phyloP scores from a whole-genome alignment of 768 basidiomycete genomes.

The Lentinula detonsa region DNA sequence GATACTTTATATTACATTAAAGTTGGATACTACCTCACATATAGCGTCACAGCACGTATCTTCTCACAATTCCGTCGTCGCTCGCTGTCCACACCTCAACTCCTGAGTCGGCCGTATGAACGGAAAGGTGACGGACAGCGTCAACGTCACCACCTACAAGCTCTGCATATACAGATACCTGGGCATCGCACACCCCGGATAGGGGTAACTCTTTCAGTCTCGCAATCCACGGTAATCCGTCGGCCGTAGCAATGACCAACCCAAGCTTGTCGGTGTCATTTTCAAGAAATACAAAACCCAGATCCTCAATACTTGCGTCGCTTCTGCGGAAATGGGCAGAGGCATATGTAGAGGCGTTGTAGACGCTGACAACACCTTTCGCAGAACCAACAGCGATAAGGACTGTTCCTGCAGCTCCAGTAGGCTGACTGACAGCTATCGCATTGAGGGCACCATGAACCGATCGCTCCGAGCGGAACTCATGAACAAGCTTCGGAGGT shows the following conservation, averaged over 20 bases:
- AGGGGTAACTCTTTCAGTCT: slow-evolving; percentile 3
- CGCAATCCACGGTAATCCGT: slow-evolving; percentile 11
- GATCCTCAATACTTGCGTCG: slow-evolving; percentile 42
- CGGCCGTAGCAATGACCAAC: neutral
- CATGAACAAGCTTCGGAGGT: slow-evolving; percentile 23
- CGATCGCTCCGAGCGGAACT: slow-evolving; percentile 17
- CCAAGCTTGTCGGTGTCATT: neutral
- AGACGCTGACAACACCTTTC: neutral
- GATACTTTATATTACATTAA: too few relatives aligned
- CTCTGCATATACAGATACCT: slow-evolving; percentile 59
- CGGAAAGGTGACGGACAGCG: slow-evolving; percentile 31
- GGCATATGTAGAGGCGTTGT: neutral
- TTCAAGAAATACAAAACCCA: slow-evolving; percentile 26
- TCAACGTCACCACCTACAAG: slow-evolving; percentile 59
- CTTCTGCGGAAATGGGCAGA: slow-evolving; percentile 22
- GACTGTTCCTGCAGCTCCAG: neutral
- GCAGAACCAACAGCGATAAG: neutral
- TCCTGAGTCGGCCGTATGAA: slow-evolving; percentile 24
- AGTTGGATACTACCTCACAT: too few relatives aligned
- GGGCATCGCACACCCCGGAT: slow-evolving; percentile 30
- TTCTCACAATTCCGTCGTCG: slow-evolving; percentile 57
- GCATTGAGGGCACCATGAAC: slow-evolving; percentile 28
- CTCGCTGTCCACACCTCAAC: slow-evolving; percentile 49
- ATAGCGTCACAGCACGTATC: slow-evolving; percentile 24
- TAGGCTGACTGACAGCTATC: slow-evolving; percentile 34